A percentile compares a stretch with the other conserved stretches of the same genome.
These are phyloP conservation scores for Saccharomyces paradoxus DNA, from an alignment of 805 yeast species.

Conservation along the genomic window DNA sequence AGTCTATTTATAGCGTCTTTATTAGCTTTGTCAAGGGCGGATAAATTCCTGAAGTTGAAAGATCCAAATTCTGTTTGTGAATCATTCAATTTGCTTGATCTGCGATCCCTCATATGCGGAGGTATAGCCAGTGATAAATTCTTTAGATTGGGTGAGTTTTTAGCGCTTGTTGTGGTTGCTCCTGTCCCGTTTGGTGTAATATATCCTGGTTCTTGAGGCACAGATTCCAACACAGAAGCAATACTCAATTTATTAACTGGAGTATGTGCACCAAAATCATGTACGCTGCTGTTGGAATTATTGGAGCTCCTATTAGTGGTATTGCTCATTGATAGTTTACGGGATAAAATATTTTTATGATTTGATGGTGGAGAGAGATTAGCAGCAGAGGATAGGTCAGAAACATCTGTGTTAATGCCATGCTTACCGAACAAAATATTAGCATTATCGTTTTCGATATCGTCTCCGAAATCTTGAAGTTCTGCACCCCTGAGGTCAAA, in stretches of 20 bases:
- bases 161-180: constrained; percentile 21
- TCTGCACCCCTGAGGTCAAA: constrained; percentile 88
- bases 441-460: constrained; percentile 10
- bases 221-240: constrained; percentile 25
- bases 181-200: not conserved
- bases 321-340: constrained; percentile 5
- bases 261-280: constrained; percentile 4
- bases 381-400: constrained; percentile 6
- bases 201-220: constrained; percentile 10
- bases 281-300: constrained; percentile 5
- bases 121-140: constrained; percentile 44
- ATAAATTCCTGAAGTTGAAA: constrained; percentile 79
- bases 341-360: constrained; percentile 1
- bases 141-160: constrained; percentile 30
- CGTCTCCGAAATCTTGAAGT: constrained; percentile 34
- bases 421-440: constrained; percentile 1
- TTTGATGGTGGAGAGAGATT: not conserved
- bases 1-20: constrained; percentile 84
- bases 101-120: constrained; percentile 55
- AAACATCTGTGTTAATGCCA: constrained; percentile 15
- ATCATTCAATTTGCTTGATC: constrained; percentile 66
- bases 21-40: constrained; percentile 87
- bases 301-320: constrained; percentile 10
- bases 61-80: constrained; percentile 79
- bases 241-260: constrained; percentile 24